Conservation (phyloP, 805 yeast species). For the Metschnikowia bowlesiae region DNA sequence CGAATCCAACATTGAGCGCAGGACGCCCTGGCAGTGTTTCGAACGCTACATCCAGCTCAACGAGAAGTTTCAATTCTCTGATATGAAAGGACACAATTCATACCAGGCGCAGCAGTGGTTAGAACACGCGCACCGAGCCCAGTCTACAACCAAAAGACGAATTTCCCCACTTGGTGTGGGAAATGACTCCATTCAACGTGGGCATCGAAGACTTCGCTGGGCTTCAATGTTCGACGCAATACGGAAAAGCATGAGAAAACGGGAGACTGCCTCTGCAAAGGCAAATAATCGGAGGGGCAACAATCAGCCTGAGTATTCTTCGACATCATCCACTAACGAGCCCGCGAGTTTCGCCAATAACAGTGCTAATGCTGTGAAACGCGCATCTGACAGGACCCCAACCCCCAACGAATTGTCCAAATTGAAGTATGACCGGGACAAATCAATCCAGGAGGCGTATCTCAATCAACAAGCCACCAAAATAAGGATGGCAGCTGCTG, state of each 20-base stretch:
- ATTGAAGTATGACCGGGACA: constrained; percentile 81
- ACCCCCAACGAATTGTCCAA: constrained; percentile 82
- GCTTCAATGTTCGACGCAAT: constrained; percentile 96
- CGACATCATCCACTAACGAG: constrained; percentile 4
- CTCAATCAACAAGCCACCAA: constrained; percentile 44
- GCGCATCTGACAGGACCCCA: constrained; percentile 45
- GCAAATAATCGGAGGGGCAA: constrained; percentile 20
- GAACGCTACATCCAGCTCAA: constrained; percentile 92
- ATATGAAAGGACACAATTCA: constrained; percentile 83
- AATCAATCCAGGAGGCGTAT: constrained; percentile 73
- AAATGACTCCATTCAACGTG: constrained; percentile 85
- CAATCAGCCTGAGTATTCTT: constrained; percentile 7
- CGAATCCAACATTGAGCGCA: constrained; percentile 82
- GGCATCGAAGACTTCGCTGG: constrained; percentile 89
- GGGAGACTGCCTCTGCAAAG: constrained; percentile 59
- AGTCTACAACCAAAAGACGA: constrained; percentile 80
- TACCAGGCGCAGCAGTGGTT: constrained; percentile 85
- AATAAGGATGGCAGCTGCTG: constrained; percentile 40
- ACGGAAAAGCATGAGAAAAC: constrained; percentile 80
- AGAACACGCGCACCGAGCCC: constrained; percentile 85
- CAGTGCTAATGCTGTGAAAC: constrained; percentile 15
- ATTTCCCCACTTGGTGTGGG: constrained; percentile 94
- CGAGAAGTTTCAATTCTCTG: constrained; percentile 80
- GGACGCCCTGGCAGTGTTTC: constrained; percentile 99
- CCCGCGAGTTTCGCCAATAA: constrained; percentile 5